Conservation (phyloP, 805 yeast genomes). For the Clavispora carvajalis region DNA sequence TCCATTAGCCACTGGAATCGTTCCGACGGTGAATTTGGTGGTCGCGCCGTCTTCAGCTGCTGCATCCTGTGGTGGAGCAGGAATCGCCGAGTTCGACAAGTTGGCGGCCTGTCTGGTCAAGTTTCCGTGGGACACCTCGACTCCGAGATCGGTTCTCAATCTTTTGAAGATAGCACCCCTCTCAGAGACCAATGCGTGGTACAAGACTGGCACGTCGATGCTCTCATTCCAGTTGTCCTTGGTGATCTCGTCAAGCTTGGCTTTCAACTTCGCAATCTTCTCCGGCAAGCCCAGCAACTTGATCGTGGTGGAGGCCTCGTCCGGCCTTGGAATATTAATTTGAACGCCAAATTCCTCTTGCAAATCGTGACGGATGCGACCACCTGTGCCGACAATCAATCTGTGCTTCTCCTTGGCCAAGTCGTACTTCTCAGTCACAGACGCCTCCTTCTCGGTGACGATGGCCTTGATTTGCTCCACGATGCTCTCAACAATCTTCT, state of each 20-base stretch:
- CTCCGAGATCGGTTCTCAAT: slow-evolving; percentile 47
- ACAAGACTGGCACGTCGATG: slow-evolving; percentile 51
- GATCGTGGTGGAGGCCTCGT: slow-evolving; percentile 46
- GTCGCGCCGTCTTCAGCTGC: slow-evolving; percentile 33
- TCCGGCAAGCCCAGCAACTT: slow-evolving; percentile 63
- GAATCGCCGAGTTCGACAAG: slow-evolving; percentile 39
- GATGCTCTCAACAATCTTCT: slow-evolving; percentile 63
- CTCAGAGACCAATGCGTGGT: slow-evolving; percentile 60
- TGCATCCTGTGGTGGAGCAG: slow-evolving; percentile 44
- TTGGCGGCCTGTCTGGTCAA: slow-evolving; percentile 45
- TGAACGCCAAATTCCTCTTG: slow-evolving; percentile 65
- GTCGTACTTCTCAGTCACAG: slow-evolving; percentile 45
- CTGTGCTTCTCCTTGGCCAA: slow-evolving; percentile 73
- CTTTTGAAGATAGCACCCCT: slow-evolving; percentile 58
- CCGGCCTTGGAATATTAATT: slow-evolving; percentile 62
- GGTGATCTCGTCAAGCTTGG: slow-evolving; percentile 54
- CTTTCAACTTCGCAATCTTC: slow-evolving; percentile 56
- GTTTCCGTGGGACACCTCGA: slow-evolving; percentile 58
- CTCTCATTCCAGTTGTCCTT: slow-evolving; percentile 53
- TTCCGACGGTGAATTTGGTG: slow-evolving; percentile 42
- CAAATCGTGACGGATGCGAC: slow-evolving; percentile 63
- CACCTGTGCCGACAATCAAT: slow-evolving; percentile 75
- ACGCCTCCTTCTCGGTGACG: slow-evolving; percentile 59
- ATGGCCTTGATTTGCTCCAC: slow-evolving; percentile 56
- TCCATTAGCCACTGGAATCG: slow-evolving; percentile 13